Evolutionary conservation across 257 asterid genomes (phyloP), one percentile per base, ranked within the genome.

Genomic region (Solanum etuberosum): DNA sequence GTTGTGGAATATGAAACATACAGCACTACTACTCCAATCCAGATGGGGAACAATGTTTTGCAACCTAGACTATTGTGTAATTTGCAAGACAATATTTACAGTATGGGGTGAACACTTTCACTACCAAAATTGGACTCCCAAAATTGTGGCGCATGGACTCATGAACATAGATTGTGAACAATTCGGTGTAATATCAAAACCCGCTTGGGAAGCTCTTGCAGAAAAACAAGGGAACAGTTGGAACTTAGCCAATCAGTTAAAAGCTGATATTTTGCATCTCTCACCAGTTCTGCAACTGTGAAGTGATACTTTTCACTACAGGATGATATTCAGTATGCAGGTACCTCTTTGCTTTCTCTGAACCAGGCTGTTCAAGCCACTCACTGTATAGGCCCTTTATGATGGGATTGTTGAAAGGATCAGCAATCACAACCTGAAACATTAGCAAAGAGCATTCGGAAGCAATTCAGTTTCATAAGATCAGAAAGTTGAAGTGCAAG

Each of bases 281-380:
- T 93, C 89, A 97, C 99, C 99, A 97, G 88, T 96, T 93, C 86
- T 93, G 96, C 92, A 95, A 84, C 95, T 97, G 96, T 34, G 99
- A 95, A 88, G 99, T 86, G 78, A 94, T 92, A 90, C 98, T 97
- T 90, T 94, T 97, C 73, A 92, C 92, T 37, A 95, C 65, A 0
- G 98, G 98, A 86, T 96, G 99, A 90, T 97, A 96, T 67, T 90
- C 92, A 11, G 99, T 97, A 89, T 94, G 95, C 86, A 97, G 84
- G 90, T 93, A 88, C 87, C 87, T 90, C 92, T 93, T 96, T 40
- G 99, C 96, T 87, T 91, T 92, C 91, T 95, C 97, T 2, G 99
- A 97, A 86, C 98, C 98, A 46, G 99, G 96, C 63, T 94, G 91
- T 82, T 94, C 98, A 11, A 97, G 98, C 99, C 98, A 96, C 89